phyloP scores from a whole-genome alignment of 148 eudicot genomes.

The Silene latifolia region DNA sequence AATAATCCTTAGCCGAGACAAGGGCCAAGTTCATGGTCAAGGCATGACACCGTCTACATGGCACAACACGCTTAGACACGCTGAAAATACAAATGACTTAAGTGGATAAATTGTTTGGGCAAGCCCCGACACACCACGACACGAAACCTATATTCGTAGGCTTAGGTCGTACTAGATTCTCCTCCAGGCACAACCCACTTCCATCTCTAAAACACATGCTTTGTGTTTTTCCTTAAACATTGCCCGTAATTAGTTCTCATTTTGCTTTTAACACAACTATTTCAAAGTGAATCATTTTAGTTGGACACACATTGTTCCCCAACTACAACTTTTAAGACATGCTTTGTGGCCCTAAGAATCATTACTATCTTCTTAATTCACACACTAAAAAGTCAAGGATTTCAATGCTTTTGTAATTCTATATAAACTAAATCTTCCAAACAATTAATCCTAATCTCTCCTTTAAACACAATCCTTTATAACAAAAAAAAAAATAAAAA shows the following conservation, averaged over 20 bases:
- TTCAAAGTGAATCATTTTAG: constrained; percentile 29
- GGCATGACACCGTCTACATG: too few relatives aligned
- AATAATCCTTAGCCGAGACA: too few relatives aligned
- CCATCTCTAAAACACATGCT: too few relatives aligned
- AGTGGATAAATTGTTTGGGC: too few relatives aligned
- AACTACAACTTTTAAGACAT: constrained; percentile 23
- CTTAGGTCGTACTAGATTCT: too few relatives aligned
- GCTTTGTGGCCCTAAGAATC: constrained; percentile 27
- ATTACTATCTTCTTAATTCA: constrained; percentile 25
- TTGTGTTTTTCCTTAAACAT: too few relatives aligned
- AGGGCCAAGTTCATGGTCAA: too few relatives aligned
- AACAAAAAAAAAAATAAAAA: background rate
- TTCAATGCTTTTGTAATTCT: constrained; percentile 13
- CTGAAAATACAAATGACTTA: too few relatives aligned
- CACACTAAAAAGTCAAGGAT: constrained; percentile 1
- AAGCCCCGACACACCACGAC: too few relatives aligned
- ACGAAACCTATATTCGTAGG: too few relatives aligned
- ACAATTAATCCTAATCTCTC: constrained; percentile 7
- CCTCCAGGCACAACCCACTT: too few relatives aligned
- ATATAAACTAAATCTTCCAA: constrained; percentile 16
- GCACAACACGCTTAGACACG: too few relatives aligned
- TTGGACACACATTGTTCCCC: constrained; percentile 30
- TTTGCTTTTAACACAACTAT: background rate
- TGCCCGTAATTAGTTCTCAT: background rate
- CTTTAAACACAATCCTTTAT: background rate